phyloP scores from a whole-genome alignment of 139 green algal genomes.

The Coccomyxa sp. region DNA sequence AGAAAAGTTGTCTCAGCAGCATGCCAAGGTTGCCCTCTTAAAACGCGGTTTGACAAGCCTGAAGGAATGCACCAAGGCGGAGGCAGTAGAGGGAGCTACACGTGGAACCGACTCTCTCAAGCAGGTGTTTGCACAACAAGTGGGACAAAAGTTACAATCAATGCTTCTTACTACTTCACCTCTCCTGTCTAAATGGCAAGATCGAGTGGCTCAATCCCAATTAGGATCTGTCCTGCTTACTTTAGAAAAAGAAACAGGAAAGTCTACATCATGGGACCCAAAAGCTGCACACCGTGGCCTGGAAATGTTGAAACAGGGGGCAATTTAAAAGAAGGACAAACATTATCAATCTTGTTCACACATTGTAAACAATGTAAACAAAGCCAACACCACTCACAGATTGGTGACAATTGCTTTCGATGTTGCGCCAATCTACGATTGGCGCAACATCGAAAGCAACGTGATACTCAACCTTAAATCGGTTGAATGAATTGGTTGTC shows the following conservation, averaged over 20 bases:
- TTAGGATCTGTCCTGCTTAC: conserved; percentile 15
- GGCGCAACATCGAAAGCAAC: too few relatives aligned
- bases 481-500: too few relatives aligned
- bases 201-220: conserved; percentile 15
- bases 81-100: conserved; percentile 17
- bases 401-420: too few relatives aligned
- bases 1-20: conserved; percentile 25
- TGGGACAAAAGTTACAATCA: conserved; percentile 17
- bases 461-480: too few relatives aligned
- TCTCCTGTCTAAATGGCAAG: conserved; percentile 24
- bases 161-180: conserved; percentile 6
- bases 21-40: conserved; percentile 17
- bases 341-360: too few relatives aligned
- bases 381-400: too few relatives aligned
- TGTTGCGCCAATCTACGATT: too few relatives aligned
- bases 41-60: conserved; percentile 17
- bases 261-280: background rate
- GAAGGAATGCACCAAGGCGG: conserved; percentile 22
- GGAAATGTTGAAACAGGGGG: conserved; percentile 4
- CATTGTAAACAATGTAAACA: too few relatives aligned
- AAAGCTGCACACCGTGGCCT: conserved; percentile 12
- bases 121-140: conserved; percentile 28
- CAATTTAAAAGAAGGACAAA: too few relatives aligned
- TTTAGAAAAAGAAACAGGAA: conserved; percentile 16
- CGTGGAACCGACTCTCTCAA: conserved; percentile 22